Evolutionary conservation across 2,329 filamentous ascomycete genomes (phyloP), one percentile per base, ranked within the genome.

Genomic region (Colletotrichum theobromicola): DNA sequence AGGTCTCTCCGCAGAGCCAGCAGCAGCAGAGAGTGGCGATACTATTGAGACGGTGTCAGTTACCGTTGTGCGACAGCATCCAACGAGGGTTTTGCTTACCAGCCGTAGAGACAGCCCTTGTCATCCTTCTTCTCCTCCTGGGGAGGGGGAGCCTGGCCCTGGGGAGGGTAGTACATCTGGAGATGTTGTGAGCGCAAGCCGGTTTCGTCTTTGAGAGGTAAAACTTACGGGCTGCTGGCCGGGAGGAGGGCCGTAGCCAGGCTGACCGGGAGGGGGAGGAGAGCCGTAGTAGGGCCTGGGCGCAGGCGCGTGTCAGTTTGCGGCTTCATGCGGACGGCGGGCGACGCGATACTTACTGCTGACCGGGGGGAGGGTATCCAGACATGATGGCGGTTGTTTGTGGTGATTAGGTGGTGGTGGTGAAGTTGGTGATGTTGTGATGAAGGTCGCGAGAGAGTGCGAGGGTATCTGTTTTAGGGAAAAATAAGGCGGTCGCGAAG

Each of bases 1-100:
- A 86, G 5, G 84, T 83, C 77, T 86, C 84, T 5, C 84, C 85
- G 75, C 85, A 86, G 63, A 86, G 79, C 83, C 84, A 86, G 75
- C 85, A 86, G 79, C 85, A 86, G 80, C 85, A 86, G 73, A 86
- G 76, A 26, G 85, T 82, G 64, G 85, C 85, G 30, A 86, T 72
- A 76, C 84, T 85, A 58, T 28, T 60, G 46, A 7, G 42, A 10
- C 9, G 28, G 18, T 18, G 55, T 75, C 18, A 76, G 62, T 65
- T 7, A 58, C 24, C 60, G 53, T 18, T 42, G 24, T 34, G 21
- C 37, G 30, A 53, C 15, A 18, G 26, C 18, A n/a, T 13, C 3
- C 12, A 7, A 18, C 8, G 4, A 12, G 24, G 6, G 16, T 4
- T 4, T 35, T 53, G 60, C 79, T 77, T 76, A 85, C 83, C 84